Evolutionary conservation across 805 yeast species (phyloP), one percentile per base, ranked within the genome.

Genomic region (Sugiyamaella chiloensis): DNA sequence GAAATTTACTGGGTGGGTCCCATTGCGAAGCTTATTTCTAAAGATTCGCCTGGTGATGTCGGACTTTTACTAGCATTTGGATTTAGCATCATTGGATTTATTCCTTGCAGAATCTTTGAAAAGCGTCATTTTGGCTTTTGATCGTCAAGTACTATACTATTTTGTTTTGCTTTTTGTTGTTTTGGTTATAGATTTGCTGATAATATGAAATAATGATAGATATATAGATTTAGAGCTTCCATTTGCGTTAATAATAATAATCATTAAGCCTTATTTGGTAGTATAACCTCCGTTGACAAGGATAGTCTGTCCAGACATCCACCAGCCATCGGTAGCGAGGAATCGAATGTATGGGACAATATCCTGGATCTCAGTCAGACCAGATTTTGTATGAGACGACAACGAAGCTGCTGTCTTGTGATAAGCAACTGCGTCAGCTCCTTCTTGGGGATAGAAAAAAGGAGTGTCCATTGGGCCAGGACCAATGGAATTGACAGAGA

Each of bases 1-100:
- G 95, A 87, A 69, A 75, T 76, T 3, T 88, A 95, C 86, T 89
- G 83, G 72, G 62, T 62, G 8, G 95, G 96, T 60, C 81, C 76
- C 35, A 60, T 85, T 56, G 87, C 79, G 32, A 62, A 60, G 29
- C 55, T 68, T 52, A 80, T 85, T 59, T 20, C 32, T 7, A 5
- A 14, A 21, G 43, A 32, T 12, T 90, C 88, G 57, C 62, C 55
- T 5, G 96, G 89, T 51, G 96, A 87, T 63, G 75, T 87, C 61
- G 95, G 93, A 36, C 85, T 85, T 61, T 89, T 84, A 70, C 69
- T 87, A 52, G 87, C 81, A 42, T 74, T 74, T 44, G 74, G 72
- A 8, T 85, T 85, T 59, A 68, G 88, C 7, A 79, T 82, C 53
- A 61, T 85, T 47, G 81, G 76, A 24, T 85, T 70, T 64, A 74